Conservation (phyloP, 345 rosid genomes). For the Excoecaria cochinchinensis region DNA sequence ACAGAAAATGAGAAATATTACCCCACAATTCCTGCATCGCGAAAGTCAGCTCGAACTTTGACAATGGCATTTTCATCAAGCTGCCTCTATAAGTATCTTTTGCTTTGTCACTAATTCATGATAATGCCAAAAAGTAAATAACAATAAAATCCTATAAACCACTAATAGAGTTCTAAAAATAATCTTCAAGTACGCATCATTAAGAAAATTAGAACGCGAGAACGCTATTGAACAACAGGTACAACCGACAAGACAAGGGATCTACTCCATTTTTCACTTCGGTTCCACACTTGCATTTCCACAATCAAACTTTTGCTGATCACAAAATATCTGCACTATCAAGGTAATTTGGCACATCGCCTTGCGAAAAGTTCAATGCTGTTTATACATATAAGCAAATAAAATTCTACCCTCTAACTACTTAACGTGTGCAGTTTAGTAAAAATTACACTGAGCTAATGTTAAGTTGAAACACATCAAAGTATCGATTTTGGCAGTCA, state of each 20-base stretch:
- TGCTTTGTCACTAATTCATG: no score
- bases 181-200: not conserved
- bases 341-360: not conserved
- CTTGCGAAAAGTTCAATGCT: not conserved
- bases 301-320: not conserved
- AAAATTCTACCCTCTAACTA: slow-evolving; percentile 3
- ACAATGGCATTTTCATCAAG: no score
- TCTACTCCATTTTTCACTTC: not conserved
- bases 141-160: not conserved
- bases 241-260: not conserved
- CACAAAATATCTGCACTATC: not conserved
- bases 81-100: no score
- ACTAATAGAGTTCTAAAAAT: not conserved
- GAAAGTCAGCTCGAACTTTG: no score
- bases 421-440: not conserved
- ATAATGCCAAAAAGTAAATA: no score
- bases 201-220: not conserved
- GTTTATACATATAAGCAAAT: slow-evolving; percentile 8
- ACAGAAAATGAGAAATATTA: no score
- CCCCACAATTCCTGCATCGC: no score
- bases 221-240: not conserved
- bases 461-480: slow-evolving; percentile 7
- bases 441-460: slow-evolving; percentile 16
- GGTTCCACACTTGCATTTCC: not conserved
- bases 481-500: slow-evolving; percentile 16